Base-by-base conservation (phyloP, 169 alveolate species). In the Pseudocohnilembus persalinus region DNA sequence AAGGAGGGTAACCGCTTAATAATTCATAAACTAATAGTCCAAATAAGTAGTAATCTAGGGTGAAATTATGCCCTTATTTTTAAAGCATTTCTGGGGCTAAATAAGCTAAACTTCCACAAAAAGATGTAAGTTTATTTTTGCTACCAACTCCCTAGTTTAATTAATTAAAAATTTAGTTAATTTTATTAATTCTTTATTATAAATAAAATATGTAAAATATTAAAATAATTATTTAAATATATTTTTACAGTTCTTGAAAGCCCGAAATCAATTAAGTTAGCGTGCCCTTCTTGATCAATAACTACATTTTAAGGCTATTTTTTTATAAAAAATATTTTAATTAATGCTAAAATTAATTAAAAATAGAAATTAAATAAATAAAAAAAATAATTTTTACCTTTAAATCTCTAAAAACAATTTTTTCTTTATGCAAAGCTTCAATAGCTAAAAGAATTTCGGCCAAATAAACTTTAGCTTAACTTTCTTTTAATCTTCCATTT, bases 371-470 rank as follows among this genome's bases (percentile, higher is more conserved):
- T 88, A 87, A 84, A 89, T 92, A n/a, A n/a, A n/a, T 92, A 30
- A 92, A 72, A 25, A 89, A 93, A 0, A 89, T 92, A 76, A 87
- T 89, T 76, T 89, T 93, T 16, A 93, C 93, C 32, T 94, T 94
- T 25, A 94, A 84, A 85, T 94, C 97, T 84, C 98, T 89, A 83
- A 91, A 96, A 33, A 96, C 92, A 27, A 96, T 93, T 77, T 93
- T 96, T 88, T 96, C 84, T 82, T 94, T 90, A 81, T 95, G 98
- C 31, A 95, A 90, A 83, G 93, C 94, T 88, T 94, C 97, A 64
- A 95, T 76, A 0, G 98, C 98, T 72, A 92, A 85, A 29, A 93
- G 73, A 30, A 93, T 87, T 87, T 95, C 97, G 73, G 93, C 83
- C 33, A 91, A 34, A 81, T 95, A 95, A 74, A 91, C 88, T 81